A percentile compares a stretch with the other conserved stretches of the same genome.
These are phyloP conservation scores for Ophiostoma sp. DNA, from an alignment of 2,329 filamentous ascomycete species.

Conservation along the genomic window DNA sequence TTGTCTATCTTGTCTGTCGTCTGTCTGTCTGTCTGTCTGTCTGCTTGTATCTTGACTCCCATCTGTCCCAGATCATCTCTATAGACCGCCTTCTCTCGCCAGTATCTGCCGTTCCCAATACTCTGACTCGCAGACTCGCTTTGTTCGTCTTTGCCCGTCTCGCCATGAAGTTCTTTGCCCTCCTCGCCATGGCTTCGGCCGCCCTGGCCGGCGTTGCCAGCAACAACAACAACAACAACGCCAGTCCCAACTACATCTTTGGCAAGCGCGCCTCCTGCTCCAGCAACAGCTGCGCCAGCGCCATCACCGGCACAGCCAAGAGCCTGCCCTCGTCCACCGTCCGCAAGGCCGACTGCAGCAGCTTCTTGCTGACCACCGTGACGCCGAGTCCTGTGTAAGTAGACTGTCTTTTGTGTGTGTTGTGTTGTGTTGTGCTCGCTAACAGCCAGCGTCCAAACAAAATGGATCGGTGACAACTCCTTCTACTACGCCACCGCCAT, in stretches of 20 bases:
- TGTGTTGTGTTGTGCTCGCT: no score
- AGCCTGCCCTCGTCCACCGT: constrained; percentile 41
- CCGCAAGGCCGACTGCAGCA: constrained; percentile 27
- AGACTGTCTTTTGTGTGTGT: no score
- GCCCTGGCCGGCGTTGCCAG: constrained; percentile 32
- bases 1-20: neutral
- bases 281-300: constrained; percentile 45
- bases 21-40: neutral
- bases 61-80: neutral
- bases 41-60: neutral
- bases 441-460: constrained; percentile 22
- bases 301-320: constrained; percentile 42
- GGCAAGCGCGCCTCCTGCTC: constrained; percentile 35
- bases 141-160: neutral
- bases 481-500: constrained; percentile 23
- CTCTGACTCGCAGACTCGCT: no score
- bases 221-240: neutral
- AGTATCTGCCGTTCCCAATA: neutral
- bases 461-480: constrained; percentile 20
- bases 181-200: constrained; percentile 37
- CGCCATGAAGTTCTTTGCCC: constrained; percentile 39
- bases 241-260: neutral
- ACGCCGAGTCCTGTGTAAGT: constrained; percentile 40
- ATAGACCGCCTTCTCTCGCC: neutral
- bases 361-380: constrained; percentile 39